These are phyloP conservation scores for Penicillium sp. DNA, from an alignment of 2,329 filamentous ascomycete genomes.

Conservation along the genomic window DNA sequence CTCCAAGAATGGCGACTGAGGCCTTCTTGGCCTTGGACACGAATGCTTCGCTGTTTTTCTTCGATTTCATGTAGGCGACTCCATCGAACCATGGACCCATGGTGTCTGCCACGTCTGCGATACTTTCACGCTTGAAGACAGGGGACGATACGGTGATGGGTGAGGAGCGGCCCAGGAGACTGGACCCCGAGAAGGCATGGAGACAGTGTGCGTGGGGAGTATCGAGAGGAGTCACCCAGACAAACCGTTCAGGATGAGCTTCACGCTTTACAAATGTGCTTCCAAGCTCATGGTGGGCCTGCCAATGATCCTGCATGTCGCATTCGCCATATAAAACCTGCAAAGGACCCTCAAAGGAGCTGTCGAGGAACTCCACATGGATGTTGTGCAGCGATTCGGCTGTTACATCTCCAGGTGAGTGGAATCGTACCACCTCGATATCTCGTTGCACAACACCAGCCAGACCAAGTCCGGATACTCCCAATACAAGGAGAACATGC, in stretches of 20 bases:
- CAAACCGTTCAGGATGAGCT: conserved; percentile 45
- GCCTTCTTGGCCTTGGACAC: conserved; percentile 32
- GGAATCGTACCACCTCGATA: conserved; percentile 21
- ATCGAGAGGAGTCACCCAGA: conserved; percentile 37
- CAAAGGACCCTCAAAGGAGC: conserved; percentile 45
- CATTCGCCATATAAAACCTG: conserved; percentile 49
- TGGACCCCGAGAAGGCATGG: conserved; percentile 32
- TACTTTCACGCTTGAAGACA: conserved; percentile 23
- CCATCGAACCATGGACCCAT: conserved; percentile 44
- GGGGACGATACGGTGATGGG: conserved; percentile 21
- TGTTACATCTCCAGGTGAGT: conserved; percentile 34
- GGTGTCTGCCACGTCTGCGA: conserved; percentile 36
- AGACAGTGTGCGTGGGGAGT: conserved; percentile 33
- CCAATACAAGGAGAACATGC: conserved; percentile 6
- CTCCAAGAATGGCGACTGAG: conserved; percentile 39
- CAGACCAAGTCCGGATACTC: conserved; percentile 5
- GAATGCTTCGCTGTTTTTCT: conserved; percentile 25
- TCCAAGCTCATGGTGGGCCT: conserved; percentile 48
- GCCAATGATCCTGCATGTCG: conserved; percentile 30
- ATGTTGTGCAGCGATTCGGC: conserved; percentile 50
- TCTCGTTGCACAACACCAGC: conserved; percentile 4
- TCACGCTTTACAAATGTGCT: conserved; percentile 38
- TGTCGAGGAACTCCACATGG: conserved; percentile 43
- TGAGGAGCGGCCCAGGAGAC: conserved; percentile 20
- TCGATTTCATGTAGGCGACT: conserved; percentile 36